phyloP scores from a whole-genome alignment of 768 basidiomycete genomes.

The Amylocystis lapponica region DNA sequence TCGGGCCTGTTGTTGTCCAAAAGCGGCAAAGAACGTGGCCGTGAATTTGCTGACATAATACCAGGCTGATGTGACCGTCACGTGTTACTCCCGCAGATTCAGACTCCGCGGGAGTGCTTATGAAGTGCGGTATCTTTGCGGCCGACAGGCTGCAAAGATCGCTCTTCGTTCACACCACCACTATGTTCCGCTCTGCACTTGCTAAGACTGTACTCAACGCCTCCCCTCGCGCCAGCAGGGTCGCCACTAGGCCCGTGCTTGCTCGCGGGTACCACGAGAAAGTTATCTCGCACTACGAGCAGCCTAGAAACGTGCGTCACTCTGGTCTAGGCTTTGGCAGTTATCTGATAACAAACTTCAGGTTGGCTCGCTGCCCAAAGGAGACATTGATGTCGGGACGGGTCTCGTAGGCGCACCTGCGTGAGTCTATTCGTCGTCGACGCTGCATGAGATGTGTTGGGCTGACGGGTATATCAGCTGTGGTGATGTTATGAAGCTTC shows the following conservation, averaged over 20 bases:
- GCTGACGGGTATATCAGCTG: slow-evolving; percentile 47
- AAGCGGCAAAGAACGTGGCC: too few species aligned
- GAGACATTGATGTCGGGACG: slow-evolving; percentile 88
- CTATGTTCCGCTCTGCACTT: slow-evolving; percentile 67
- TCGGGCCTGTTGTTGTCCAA: too few species aligned
- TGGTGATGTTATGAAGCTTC: slow-evolving; percentile 99
- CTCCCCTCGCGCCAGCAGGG: slow-evolving; percentile 37
- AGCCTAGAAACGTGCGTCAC: slow-evolving; percentile 85
- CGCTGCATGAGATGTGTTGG: neutral
- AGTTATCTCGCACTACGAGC: slow-evolving; percentile 96
- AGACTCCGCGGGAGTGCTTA: slow-evolving; percentile 4
- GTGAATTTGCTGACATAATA: too few species aligned
- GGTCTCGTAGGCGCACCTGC: slow-evolving; percentile 97
- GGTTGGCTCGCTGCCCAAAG: slow-evolving; percentile 96
- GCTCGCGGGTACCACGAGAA: slow-evolving; percentile 89
- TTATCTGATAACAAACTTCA: slow-evolving; percentile 60
- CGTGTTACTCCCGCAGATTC: too few species aligned
- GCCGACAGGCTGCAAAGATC: slow-evolving; percentile 10
- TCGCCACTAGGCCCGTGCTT: slow-evolving; percentile 42
- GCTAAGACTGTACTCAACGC: slow-evolving; percentile 42
- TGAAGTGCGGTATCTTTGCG: slow-evolving; percentile 12
- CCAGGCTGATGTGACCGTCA: too few species aligned
- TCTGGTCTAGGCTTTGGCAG: slow-evolving; percentile 31
- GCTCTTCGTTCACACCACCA: slow-evolving; percentile 16
- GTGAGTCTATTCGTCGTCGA: slow-evolving; percentile 41